These are phyloP conservation scores for Petrea volubilis DNA, from an alignment of 257 asterid species.

Conservation along the genomic window DNA sequence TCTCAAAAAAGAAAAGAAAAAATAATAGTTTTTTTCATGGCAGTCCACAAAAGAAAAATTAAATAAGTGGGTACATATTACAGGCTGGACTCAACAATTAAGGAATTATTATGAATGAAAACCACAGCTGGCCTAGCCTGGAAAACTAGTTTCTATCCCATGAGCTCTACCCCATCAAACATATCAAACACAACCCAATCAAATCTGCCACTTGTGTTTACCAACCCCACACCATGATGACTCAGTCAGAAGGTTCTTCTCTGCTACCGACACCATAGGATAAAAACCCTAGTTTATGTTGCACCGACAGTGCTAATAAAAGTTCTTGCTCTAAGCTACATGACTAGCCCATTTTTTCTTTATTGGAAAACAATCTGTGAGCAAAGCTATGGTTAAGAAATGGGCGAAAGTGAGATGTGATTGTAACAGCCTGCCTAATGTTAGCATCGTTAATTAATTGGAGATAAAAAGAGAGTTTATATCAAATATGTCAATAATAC, in stretches of 20 bases:
- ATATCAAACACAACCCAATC: constrained; percentile 4
- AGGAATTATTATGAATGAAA: constrained; percentile 15
- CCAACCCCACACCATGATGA: constrained; percentile 7
- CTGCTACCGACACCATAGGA: constrained; percentile 14
- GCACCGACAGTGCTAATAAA: constrained; percentile 41
- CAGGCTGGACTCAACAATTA: constrained; percentile 47
- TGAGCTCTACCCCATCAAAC: constrained; percentile 15
- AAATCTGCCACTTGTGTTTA: constrained; percentile 2
- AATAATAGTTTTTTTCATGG: no score
- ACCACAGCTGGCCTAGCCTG: constrained; percentile 43
- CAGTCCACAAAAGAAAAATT: no score
- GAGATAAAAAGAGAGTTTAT: no score
- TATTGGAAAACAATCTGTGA: not conserved
- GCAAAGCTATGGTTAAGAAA: not conserved
- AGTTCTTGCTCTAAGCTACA: constrained; percentile 16
- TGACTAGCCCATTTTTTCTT: no score
- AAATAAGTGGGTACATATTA: constrained; percentile 28
- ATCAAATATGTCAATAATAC: no score
- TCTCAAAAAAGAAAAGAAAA: no score
- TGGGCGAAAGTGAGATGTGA: constrained; percentile 27
- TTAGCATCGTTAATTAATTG: not conserved
- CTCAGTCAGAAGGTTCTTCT: constrained; percentile 4
- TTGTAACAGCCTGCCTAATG: constrained; percentile 17
- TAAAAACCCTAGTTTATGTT: not conserved
- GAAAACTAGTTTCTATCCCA: constrained; percentile 20